Conservation (phyloP, 73 alveolate genomes). For the Stentor roeselii region DNA sequence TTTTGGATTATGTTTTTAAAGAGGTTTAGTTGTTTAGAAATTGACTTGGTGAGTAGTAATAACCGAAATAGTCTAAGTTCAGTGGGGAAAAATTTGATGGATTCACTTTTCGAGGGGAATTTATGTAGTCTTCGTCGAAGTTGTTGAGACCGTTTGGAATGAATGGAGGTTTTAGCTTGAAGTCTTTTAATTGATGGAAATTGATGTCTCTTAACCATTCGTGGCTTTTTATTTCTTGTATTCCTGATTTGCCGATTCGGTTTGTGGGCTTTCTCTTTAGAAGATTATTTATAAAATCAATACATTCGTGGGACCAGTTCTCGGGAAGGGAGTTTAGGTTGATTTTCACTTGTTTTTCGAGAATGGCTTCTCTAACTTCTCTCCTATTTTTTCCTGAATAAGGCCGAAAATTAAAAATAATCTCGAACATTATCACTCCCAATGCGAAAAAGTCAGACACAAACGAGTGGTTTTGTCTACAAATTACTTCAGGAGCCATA, state of each 20-base stretch:
- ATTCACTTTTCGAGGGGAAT: not conserved
- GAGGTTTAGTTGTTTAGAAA: not conserved
- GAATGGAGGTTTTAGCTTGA: not conserved
- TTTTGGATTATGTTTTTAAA: not conserved
- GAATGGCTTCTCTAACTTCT: not conserved
- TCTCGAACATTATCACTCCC: constrained; percentile 24
- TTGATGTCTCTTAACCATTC: constrained; percentile 91
- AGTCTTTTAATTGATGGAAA: constrained; percentile 68
- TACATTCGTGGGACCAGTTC: constrained; percentile 93
- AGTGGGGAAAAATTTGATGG: not conserved
- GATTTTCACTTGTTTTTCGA: constrained; percentile 25
- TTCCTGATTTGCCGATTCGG: constrained; percentile 89
- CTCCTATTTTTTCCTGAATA: constrained; percentile 5
- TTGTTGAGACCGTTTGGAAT: not conserved
- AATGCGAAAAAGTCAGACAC: constrained; percentile 29
- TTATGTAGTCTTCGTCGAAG: not conserved
- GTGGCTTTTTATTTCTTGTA: constrained; percentile 87
- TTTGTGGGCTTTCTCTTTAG: constrained; percentile 57
- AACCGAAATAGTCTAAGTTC: not conserved
- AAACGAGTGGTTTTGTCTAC: constrained; percentile 25
- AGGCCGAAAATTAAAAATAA: not conserved
- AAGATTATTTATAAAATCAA: constrained; percentile 78
- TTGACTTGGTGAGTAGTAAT: not conserved
- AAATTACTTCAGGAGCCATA: constrained; percentile 44
- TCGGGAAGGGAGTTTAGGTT: not conserved